Base-by-base conservation (phyloP, 192 early-diverging fungal genomes). In the Ramicandelaber brevisporus region DNA sequence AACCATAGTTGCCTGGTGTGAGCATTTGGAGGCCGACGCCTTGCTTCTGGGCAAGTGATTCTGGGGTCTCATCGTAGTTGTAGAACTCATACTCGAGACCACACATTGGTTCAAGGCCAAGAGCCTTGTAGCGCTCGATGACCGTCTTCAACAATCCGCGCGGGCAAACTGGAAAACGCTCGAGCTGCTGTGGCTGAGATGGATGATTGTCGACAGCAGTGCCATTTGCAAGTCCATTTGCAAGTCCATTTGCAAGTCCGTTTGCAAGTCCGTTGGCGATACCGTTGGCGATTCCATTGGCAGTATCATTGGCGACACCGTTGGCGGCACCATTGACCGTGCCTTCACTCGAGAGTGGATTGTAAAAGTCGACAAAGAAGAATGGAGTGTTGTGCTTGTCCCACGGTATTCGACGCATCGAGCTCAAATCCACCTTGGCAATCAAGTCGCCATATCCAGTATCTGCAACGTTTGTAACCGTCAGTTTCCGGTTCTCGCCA, bases 1-100 rank as follows among this genome's bases (percentile, higher is more conserved):
- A 84, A 18, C 79, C 79, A 46, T 74, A 74, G 74, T 78, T 84
- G 7, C 79, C 79, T 2, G 55, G 54, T 3, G 79, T 78, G 2
- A 84, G 36, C 14, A 71, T 63, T 1, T 30, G 20, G 10, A 72
- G 49, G 0, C 46, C 36, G 8, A 51, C 41, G 27, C 74, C 62
- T 6, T 60, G 41, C 44, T 84, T 79, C 25, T 31, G 47, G 1
- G 39, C 53, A 7, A 84, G 20, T 10, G 65, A 53, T 6, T 70
- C 57, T 0, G 70, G 63, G 2, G 70, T 74, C 43, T 84, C 79
- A 72, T 68, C 63, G 46, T 77, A 80, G 39, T 72, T 73, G 48
- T 62, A 84, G 37, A 75, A 84, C 34, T 75, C 73, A 35, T 67
- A 70, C 40, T 78, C 71, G 12, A 71, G 44, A 3, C 72, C 58